phyloP scores from a whole-genome alignment of 306 rosid species.

The Acmispon strigosus region DNA sequence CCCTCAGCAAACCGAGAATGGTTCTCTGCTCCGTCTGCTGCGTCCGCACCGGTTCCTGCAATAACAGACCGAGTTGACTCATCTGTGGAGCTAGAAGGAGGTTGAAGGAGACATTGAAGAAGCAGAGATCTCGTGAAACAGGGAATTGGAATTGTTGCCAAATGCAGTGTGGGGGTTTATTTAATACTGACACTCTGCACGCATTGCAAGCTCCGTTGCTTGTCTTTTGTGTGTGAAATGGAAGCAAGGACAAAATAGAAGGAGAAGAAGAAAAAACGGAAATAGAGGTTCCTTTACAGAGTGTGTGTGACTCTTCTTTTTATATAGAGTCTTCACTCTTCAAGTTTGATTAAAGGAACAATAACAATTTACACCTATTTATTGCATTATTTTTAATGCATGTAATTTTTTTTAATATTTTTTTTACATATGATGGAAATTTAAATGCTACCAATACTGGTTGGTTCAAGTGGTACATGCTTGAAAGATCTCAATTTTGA shows the following conservation, averaged over 20 bases:
- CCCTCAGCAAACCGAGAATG: slow-evolving; percentile 50
- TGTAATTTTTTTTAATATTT: too few species aligned
- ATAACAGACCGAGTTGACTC: slow-evolving; percentile 64
- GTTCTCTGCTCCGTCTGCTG: slow-evolving; percentile 43
- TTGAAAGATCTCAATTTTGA: too few species aligned
- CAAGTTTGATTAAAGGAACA: not conserved
- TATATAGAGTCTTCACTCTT: too few species aligned
- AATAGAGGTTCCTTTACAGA: slow-evolving; percentile 12
- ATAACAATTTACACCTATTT: not conserved
- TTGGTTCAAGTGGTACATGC: too few species aligned
- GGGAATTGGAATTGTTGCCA: too few species aligned
- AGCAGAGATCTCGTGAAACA: not conserved
- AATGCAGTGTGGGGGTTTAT: not conserved
- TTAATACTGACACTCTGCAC: not conserved
- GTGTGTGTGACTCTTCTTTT: not conserved
- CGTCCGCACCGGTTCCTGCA: slow-evolving; percentile 58
- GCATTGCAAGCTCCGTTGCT: slow-evolving; percentile 17
- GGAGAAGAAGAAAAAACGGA: not conserved
- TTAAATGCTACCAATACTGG: too few species aligned
- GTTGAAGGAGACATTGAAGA: not conserved
- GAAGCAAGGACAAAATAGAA: slow-evolving; percentile 43
- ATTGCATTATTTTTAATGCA: not conserved
- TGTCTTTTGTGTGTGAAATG: not conserved
- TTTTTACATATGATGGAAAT: too few species aligned
- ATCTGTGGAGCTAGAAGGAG: slow-evolving; percentile 16